These are phyloP conservation scores for Willaertia magna DNA, from an alignment of 208 protist species.

Conservation along the genomic window DNA sequence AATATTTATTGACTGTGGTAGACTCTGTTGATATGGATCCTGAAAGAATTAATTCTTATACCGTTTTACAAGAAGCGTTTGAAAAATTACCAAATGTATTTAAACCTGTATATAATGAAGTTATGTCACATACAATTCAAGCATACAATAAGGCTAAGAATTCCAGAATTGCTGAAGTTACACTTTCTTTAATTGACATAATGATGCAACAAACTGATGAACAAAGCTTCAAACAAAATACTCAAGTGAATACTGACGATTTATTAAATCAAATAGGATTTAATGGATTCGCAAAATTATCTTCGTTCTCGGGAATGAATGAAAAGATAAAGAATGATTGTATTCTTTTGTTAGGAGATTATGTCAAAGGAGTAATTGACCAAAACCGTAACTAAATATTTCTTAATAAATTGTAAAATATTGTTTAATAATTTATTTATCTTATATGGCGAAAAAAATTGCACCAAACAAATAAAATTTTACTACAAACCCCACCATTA, in stretches of 20 bases:
- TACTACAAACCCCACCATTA: too few relatives aligned
- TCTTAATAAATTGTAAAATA: too few relatives aligned
- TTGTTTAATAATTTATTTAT: too few relatives aligned
- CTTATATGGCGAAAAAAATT: too few relatives aligned
- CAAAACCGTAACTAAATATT: too few relatives aligned
- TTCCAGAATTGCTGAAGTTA: background rate
- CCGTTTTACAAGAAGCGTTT: background rate
- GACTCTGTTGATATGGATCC: background rate
- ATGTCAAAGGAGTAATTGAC: too few relatives aligned
- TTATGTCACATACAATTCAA: background rate
- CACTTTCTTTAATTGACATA: background rate
- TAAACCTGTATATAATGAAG: background rate
- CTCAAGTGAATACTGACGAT: background rate
- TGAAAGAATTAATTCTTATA: background rate
- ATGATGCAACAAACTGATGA: background rate
- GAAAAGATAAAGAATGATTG: background rate
- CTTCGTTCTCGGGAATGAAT: background rate
- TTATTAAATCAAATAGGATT: background rate
- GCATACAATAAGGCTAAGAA: background rate
- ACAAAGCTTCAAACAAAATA: background rate
- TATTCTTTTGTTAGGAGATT: background rate
- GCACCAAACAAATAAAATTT: too few relatives aligned
- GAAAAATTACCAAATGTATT: background rate
- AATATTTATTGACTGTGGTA: background rate
- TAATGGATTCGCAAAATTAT: background rate